Percentiles rank a stretch among this genome's conserved stretches.
Evolutionary conservation across 345 rosid species (phyloP).

Genomic region (Brassica cretica): DNA sequence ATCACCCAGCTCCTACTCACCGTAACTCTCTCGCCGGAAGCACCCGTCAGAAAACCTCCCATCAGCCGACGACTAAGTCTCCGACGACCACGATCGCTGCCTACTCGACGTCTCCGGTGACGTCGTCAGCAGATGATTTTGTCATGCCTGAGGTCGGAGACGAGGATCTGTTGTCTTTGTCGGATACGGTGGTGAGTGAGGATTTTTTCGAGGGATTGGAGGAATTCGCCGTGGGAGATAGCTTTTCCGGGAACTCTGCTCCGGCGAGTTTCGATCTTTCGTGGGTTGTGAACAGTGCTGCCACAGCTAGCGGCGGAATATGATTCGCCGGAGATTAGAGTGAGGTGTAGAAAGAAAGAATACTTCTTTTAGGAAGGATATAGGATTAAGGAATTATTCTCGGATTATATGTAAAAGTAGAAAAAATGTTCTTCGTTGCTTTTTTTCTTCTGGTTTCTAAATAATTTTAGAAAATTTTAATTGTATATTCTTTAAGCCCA

Average conservation of each 20-base stretch:
- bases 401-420: constrained; percentile 33
- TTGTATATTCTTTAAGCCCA: constrained; percentile 27
- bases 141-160: constrained; percentile 46
- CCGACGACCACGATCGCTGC: constrained; percentile 41
- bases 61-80: constrained; percentile 40
- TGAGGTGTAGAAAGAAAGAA: constrained; percentile 26
- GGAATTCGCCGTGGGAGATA: constrained; percentile 50
- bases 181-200: constrained; percentile 64
- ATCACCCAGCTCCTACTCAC: constrained; percentile 93
- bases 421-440: constrained; percentile 18
- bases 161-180: constrained; percentile 54
- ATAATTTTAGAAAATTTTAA: constrained; percentile 8
- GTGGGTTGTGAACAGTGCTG: constrained; percentile 47
- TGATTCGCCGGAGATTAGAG: constrained; percentile 34
- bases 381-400: constrained; percentile 31
- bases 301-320: constrained; percentile 49
- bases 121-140: constrained; percentile 58
- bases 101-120: constrained; percentile 52
- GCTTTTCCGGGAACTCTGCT: constrained; percentile 52
- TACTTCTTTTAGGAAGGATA: constrained; percentile 35
- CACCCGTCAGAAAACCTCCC: constrained; percentile 68
- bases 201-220: constrained; percentile 87
- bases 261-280: constrained; percentile 59
- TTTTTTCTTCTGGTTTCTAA: constrained; percentile 5
- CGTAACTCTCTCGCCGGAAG: constrained; percentile 93